Evolutionary conservation across 352 stramenopile genomes (phyloP).

Genomic region (Phytophthora sojae): DNA sequence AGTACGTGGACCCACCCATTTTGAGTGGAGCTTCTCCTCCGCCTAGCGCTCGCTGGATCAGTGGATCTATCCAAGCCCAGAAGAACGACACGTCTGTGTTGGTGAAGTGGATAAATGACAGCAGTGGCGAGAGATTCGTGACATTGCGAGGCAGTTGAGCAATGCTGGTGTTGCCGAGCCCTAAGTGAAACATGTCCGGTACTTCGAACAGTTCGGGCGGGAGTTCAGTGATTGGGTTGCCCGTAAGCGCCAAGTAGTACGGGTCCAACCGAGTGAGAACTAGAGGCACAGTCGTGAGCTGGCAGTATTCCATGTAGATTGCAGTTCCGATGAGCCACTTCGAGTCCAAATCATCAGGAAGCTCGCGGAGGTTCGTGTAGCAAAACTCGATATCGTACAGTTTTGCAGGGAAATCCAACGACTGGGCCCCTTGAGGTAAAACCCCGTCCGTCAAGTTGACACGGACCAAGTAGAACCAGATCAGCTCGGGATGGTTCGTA

Average conservation of each 20-base stretch:
- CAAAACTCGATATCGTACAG: conserved; percentile 39
- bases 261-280: conserved; percentile 6
- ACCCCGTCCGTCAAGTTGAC: conserved; percentile 27
- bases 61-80: not conserved
- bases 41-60: not conserved
- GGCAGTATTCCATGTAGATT: not conserved
- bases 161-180: not conserved
- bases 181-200: not conserved
- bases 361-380: conserved; percentile 32
- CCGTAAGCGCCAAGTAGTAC: not conserved
- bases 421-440: conserved; percentile 38
- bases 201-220: conserved; percentile 1
- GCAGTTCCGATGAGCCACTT: conserved; percentile 24
- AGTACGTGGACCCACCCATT: conserved; percentile 4
- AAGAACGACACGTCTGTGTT: conserved; percentile 4
- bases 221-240: conserved; percentile 2
- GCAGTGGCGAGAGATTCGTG: not conserved
- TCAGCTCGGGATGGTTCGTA: conserved; percentile 28
- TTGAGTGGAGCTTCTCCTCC: not conserved
- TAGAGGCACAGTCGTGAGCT: not conserved
- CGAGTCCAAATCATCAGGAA: conserved; percentile 40
- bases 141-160: not conserved
- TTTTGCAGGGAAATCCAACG: not conserved
- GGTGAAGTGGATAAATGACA: not conserved
- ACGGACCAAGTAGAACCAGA: conserved; percentile 35